Conservation (phyloP, 495 filamentous ascomycete genomes). For the Viridothelium virens region DNA sequence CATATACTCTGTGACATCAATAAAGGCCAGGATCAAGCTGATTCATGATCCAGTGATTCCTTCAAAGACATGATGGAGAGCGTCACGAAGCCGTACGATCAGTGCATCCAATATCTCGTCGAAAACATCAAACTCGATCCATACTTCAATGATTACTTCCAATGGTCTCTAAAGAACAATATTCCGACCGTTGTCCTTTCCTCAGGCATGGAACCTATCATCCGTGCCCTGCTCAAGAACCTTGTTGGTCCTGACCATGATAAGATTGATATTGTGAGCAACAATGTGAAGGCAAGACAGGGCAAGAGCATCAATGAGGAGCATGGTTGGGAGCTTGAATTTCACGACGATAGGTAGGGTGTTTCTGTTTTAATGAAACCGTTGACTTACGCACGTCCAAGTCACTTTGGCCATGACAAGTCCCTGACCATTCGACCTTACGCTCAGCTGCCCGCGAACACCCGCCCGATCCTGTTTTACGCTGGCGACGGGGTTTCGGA, state of each 20-base stretch:
- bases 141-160: constrained; percentile 74
- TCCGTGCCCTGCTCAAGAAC: constrained; percentile 68
- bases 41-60: constrained; percentile 47
- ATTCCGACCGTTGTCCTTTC: constrained; percentile 88
- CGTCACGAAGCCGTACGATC: constrained; percentile 64
- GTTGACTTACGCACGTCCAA: constrained; percentile 28
- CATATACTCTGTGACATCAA: not conserved
- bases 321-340: constrained; percentile 79
- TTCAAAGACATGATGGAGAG: constrained; percentile 86
- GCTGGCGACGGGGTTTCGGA: constrained; percentile 75
- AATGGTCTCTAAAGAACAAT: constrained; percentile 70
- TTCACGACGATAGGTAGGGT: constrained; percentile 70
- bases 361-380: not conserved
- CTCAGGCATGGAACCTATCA: constrained; percentile 86
- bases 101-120: constrained; percentile 67
- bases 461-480: constrained; percentile 65
- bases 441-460: constrained; percentile 53
- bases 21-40: not conserved
- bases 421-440: constrained; percentile 79
- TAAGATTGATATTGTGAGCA: constrained; percentile 77
- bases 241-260: constrained; percentile 66
- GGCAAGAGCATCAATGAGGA: constrained; percentile 71
- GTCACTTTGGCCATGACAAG: constrained; percentile 90
- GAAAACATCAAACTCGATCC: constrained; percentile 84
- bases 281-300: constrained; percentile 57